phyloP scores from a whole-genome alignment of 371 early-diverging fungal species.

The Apophysomyces ossiformis region DNA sequence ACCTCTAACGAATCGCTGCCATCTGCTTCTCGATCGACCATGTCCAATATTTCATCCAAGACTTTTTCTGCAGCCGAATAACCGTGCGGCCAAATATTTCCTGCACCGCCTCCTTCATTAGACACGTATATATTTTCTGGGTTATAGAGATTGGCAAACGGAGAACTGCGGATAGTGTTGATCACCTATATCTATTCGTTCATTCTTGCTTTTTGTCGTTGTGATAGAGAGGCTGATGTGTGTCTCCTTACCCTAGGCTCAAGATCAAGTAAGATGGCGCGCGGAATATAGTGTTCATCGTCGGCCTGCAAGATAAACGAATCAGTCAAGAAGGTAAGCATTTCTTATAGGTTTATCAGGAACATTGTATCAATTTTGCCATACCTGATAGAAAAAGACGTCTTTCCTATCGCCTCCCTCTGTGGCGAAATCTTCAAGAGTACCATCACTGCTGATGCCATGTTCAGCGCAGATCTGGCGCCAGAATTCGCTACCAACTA shows the following conservation, averaged over 20 bases:
- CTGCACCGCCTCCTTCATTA: constrained; percentile 95
- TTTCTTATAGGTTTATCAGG: not conserved
- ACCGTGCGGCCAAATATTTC: constrained; percentile 96
- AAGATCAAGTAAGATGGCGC: constrained; percentile 89
- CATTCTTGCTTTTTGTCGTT: not conserved
- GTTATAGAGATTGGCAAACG: constrained; percentile 85
- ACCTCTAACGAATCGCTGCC: constrained; percentile 90
- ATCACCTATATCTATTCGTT: constrained; percentile 58
- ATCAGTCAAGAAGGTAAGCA: too few relatives aligned
- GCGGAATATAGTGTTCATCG: constrained; percentile 94
- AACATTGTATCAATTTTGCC: constrained; percentile 2
- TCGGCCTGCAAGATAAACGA: constrained; percentile 66
- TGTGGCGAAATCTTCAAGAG: constrained; percentile 85
- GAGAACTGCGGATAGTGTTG: constrained; percentile 69
- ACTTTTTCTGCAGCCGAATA: constrained; percentile 81
- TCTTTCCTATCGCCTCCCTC: constrained; percentile 96
- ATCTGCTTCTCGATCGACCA: constrained; percentile 95
- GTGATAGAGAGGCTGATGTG: not conserved
- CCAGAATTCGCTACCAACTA: constrained; percentile 96
- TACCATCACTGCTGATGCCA: constrained; percentile 85
- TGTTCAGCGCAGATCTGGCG: constrained; percentile 89
- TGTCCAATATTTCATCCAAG: constrained; percentile 87
- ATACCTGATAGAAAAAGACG: constrained; percentile 98
- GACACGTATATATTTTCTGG: constrained; percentile 91
- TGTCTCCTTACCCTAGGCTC: constrained; percentile 84